Base-by-base conservation (phyloP, 2,329 filamentous ascomycete species). In the Talaromyces piceae region DNA sequence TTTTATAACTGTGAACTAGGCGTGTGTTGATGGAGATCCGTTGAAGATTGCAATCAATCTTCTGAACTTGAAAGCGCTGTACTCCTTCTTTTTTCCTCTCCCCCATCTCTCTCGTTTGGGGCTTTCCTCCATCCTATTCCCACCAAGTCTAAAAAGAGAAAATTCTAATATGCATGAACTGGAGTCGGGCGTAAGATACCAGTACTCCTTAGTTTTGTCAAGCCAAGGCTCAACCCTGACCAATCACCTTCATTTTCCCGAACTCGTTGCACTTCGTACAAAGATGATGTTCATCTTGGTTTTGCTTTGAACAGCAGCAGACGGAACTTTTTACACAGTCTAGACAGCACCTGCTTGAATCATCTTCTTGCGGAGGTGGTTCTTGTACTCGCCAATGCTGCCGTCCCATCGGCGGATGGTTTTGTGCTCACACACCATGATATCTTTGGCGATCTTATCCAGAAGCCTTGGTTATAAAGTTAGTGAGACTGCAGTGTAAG, bases 391-490 rank as follows among this genome's bases (percentile, higher is more conserved):
- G 61, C 85, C 86, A 66, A 98, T 98, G 58, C 74, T 77, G 63
- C 91, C 91, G 57, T 91, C 84, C 93, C 93, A 98, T 64, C 82
- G 75, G 63, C 80, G 84, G 62, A 97, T 90, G 12, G 90, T 91
- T 81, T 91, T 90, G 83, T 98, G 90, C 77, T 98, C 93, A 74
- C 94, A 98, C 51, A 98, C 93, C 76, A 98, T 84, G 73, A 98
- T 98, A 73, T 98, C 89, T 81, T 98, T 98, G 63, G 93, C 93
- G 71, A 98, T 97, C 80, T 95, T 96, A 82, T 98, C 93, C 59
- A 98, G 84, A 65, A 98, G 79, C 79, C 91, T 94, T n/a, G n/a
- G 62, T 46, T 41, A 28, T 45, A 52, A 30, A 16, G 60, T 55
- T 55, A 41, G 46, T 44, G 49, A 55, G 57, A 20, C 23, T 47